These are phyloP conservation scores for Gastrolobium villosum DNA, from an alignment of 306 rosid genomes.

Conservation along the genomic window DNA sequence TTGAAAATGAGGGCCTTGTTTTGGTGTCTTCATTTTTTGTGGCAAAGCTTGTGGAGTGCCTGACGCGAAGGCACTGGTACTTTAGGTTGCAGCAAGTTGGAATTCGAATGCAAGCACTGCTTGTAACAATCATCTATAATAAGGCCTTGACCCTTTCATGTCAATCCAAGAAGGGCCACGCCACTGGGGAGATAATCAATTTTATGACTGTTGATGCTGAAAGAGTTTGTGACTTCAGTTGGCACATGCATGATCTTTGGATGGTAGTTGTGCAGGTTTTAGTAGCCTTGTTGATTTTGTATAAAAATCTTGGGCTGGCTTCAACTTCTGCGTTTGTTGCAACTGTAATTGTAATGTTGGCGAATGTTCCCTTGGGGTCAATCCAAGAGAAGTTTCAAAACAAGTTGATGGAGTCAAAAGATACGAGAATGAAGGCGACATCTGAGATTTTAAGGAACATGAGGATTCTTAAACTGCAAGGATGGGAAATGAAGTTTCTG, in stretches of 20 bases:
- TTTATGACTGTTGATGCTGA: constrained; percentile 46
- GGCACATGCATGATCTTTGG: constrained; percentile 44
- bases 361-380: constrained; percentile 51
- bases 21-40: constrained; percentile 31
- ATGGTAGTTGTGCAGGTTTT: constrained; percentile 28
- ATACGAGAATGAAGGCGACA: constrained; percentile 50
- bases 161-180: constrained; percentile 41
- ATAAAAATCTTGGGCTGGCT: constrained; percentile 46
- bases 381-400: constrained; percentile 46
- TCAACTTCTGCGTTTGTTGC: constrained; percentile 45
- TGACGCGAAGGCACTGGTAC: constrained; percentile 38
- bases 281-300: constrained; percentile 45
- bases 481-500: constrained; percentile 57
- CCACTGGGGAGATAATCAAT: constrained; percentile 45
- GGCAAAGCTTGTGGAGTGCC: constrained; percentile 35
- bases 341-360: constrained; percentile 44
- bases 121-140: constrained; percentile 37
- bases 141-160: constrained; percentile 42
- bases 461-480: constrained; percentile 57
- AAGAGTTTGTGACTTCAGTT: constrained; percentile 46
- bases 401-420: constrained; percentile 56
- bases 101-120: constrained; percentile 21
- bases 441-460: constrained; percentile 57
- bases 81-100: constrained; percentile 46
- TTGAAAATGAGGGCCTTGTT: constrained; percentile 30